Conservation (phyloP, 768 basidiomycete species). For the Russula griseocarnosa region DNA sequence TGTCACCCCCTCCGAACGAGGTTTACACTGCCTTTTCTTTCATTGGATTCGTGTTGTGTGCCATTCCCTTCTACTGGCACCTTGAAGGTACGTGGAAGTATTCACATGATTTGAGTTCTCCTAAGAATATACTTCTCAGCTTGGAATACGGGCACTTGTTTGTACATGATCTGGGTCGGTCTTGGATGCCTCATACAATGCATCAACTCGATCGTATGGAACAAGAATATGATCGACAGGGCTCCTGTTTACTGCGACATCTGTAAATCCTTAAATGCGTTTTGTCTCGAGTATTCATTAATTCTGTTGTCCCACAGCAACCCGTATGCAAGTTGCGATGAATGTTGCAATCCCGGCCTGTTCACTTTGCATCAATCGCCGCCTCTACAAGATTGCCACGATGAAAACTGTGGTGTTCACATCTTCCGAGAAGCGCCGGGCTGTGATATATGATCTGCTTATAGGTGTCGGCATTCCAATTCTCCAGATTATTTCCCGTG, state of each 20-base stretch:
- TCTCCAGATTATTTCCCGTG: background rate
- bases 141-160: constrained; percentile 68
- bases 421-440: background rate
- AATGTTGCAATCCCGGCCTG: constrained; percentile 39
- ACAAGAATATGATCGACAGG: constrained; percentile 47
- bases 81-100: constrained; percentile 38
- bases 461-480: constrained; percentile 32
- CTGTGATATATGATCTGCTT: constrained; percentile 21
- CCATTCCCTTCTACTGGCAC: constrained; percentile 55
- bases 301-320: constrained; percentile 33
- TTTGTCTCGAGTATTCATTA: background rate
- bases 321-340: constrained; percentile 37
- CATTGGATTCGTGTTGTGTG: constrained; percentile 45
- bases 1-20: constrained; percentile 16
- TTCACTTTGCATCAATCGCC: constrained; percentile 46
- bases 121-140: constrained; percentile 34
- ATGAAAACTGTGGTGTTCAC: constrained; percentile 36
- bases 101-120: background rate
- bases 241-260: constrained; percentile 56
- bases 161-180: constrained; percentile 67
- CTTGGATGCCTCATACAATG: constrained; percentile 54
- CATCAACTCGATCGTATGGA: constrained; percentile 73
- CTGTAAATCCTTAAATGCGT: constrained; percentile 36
- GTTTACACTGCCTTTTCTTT: constrained; percentile 40
- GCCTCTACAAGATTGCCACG: constrained; percentile 44